Base-by-base conservation (phyloP, 2,329 filamentous ascomycete species). In the Fusarium brachygibbosum region DNA sequence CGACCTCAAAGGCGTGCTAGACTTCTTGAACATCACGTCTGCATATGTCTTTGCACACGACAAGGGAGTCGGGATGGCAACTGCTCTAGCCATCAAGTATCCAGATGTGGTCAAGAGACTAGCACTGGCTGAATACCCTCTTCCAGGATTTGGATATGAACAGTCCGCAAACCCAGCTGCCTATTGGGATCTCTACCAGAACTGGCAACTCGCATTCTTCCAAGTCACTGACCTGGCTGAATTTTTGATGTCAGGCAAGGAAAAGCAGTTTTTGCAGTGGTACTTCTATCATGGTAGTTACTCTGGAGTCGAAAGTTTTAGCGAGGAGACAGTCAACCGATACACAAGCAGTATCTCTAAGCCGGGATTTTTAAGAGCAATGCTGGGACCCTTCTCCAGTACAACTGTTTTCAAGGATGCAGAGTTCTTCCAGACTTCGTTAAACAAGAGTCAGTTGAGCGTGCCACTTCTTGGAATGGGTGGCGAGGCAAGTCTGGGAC, bases 251-350 rank as follows among this genome's bases (percentile, higher is more conserved):
- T 69, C 69, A 0, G 82, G 80, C 0, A 76, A 77, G 2, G 82
- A 84, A 66, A 79, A 74, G 60, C 74, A 82, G 59, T 79, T 84
- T 64, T 69, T 84, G 1, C 66, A 77, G 17, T 84, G 82, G 83
- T 84, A 83, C 50, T 84, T 84, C 58, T 84, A 75, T 58, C 82
- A 85, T 34, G 75, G 75, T 0, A 79, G 76, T 19, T 85, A 84
- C 63, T 78, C 80, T 0, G 82, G 82, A 1, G 71, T 71, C 2
- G 69, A 77, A 34, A 73, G 77, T 2, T 76, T 84, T 14, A 76
- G 76, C 2, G 76, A 80, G 37, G 80, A 82, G 14, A 77, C 78
- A 1, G 66, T 84, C 0, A 77, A 79, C 34, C 71, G 75, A 17
- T 84, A 82, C 44, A 75, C 81, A 0, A 76, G 62, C 13, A 76